Percentiles rank a stretch among this genome's conserved stretches.
phyloP scores from a whole-genome alignment of 805 yeast species.

The Cyberlindnera lachancei region DNA sequence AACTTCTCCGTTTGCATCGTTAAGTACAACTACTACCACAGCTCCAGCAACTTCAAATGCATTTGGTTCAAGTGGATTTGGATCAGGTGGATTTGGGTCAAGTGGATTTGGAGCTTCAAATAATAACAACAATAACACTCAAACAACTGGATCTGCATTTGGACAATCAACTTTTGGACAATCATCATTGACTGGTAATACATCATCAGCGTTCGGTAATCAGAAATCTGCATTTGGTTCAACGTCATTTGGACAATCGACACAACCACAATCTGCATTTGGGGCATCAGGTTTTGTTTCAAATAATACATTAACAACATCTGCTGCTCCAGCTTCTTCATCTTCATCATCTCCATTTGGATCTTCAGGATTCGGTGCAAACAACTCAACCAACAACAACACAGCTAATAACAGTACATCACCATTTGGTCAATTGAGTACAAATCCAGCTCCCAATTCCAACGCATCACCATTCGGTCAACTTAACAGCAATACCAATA shows the following conservation, averaged over 20 bases:
- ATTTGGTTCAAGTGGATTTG: constrained; percentile 2
- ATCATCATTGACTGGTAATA: constrained; percentile 2
- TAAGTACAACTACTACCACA: constrained; percentile 1
- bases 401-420: too few species aligned
- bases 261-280: constrained; percentile 5
- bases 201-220: too few species aligned
- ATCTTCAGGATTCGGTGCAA: constrained; percentile 15
- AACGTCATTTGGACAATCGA: constrained; percentile 1
- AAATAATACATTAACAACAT: too few species aligned
- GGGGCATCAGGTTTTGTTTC: too few species aligned
- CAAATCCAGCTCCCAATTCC: too few species aligned
- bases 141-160: neutral
- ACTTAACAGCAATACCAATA: neutral
- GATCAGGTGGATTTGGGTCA: constrained; percentile 7
- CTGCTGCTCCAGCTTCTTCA: too few species aligned
- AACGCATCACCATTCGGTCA: neutral
- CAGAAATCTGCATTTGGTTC: constrained; percentile 6
- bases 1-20: constrained; percentile 4
- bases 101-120: too few species aligned
- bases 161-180: constrained; percentile 5
- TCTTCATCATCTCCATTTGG: constrained; percentile 11
- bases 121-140: neutral
- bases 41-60: neutral
- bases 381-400: neutral
- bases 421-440: too few species aligned